Percentiles rank a stretch among this genome's conserved stretches.
These are phyloP conservation scores for Trichocladium antarcticum DNA, from an alignment of 495 filamentous ascomycete genomes.

Conservation along the genomic window DNA sequence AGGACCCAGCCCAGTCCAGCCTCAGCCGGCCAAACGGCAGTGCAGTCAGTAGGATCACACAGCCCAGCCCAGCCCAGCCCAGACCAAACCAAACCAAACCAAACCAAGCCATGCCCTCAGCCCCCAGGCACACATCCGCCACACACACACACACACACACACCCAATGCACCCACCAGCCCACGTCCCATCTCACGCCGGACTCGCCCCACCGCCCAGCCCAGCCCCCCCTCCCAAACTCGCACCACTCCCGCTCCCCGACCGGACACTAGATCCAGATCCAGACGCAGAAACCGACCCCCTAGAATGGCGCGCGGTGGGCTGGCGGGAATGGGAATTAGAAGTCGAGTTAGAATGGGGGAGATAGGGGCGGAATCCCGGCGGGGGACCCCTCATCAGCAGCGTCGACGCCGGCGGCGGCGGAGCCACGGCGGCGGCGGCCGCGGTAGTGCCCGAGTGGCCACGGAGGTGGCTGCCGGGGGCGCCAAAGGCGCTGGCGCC, in stretches of 20 bases:
- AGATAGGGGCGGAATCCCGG: slow-evolving; percentile 20
- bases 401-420: slow-evolving; percentile 3
- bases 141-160: too few relatives aligned
- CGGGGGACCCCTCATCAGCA: slow-evolving; percentile 23
- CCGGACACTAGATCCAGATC: slow-evolving; percentile 24
- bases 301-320: too few relatives aligned
- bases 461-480: background rate
- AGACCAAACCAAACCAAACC: too few relatives aligned
- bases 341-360: slow-evolving; percentile 5
- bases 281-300: slow-evolving; percentile 22
- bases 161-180: too few relatives aligned
- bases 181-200: slow-evolving; percentile 18
- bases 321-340: too few relatives aligned
- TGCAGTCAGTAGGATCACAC: background rate
- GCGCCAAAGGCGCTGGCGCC: slow-evolving; percentile 1
- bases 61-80: too few relatives aligned
- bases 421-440: slow-evolving; percentile 5
- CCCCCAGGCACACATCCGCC: too few relatives aligned
- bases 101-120: too few relatives aligned
- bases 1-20: background rate
- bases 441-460: too few relatives aligned
- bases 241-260: slow-evolving; percentile 28
- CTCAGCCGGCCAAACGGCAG: background rate
- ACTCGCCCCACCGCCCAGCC: slow-evolving; percentile 6
- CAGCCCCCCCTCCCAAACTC: slow-evolving; percentile 17